phyloP scores from a whole-genome alignment of 352 stramenopile genomes.

The Phytopythium montanum region DNA sequence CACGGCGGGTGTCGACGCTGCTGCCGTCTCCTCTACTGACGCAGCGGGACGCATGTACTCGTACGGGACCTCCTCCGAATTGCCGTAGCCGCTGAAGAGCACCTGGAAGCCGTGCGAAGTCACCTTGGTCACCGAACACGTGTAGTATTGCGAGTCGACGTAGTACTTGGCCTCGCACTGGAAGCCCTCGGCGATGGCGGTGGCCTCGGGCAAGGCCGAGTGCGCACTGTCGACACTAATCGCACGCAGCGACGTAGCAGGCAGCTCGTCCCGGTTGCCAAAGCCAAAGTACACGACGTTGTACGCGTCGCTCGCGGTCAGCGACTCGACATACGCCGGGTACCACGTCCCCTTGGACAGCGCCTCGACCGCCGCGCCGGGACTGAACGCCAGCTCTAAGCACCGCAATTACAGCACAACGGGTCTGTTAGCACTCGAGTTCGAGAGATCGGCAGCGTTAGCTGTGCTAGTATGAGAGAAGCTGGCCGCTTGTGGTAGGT shows the following conservation, averaged over 20 bases:
- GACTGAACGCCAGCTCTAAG: constrained; percentile 35
- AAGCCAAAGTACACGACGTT: constrained; percentile 79
- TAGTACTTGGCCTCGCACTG: constrained; percentile 80
- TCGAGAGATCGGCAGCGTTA: not conserved
- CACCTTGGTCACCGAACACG: constrained; percentile 55
- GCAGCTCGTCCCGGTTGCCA: constrained; percentile 51
- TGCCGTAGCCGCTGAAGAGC: constrained; percentile 87
- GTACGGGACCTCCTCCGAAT: constrained; percentile 88
- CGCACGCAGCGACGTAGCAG: constrained; percentile 30
- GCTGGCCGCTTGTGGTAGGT: not conserved
- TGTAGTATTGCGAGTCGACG: constrained; percentile 72
- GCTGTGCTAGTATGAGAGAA: not conserved
- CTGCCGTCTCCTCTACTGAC: not conserved
- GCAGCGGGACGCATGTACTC: constrained; percentile 69
- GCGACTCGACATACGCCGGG: constrained; percentile 54
- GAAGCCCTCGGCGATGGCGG: constrained; percentile 49
- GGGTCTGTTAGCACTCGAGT: not conserved
- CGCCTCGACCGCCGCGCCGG: constrained; percentile 53
- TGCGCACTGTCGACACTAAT: constrained; percentile 32
- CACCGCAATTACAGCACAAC: not conserved
- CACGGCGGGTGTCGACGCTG: not conserved
- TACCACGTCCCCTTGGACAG: constrained; percentile 68
- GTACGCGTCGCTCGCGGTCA: constrained; percentile 49
- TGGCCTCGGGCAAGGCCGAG: constrained; percentile 29
- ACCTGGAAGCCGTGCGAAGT: constrained; percentile 78